Base-by-base conservation (phyloP, 1,284 basidiomycete species). In the Puccinia brachypodii region DNA sequence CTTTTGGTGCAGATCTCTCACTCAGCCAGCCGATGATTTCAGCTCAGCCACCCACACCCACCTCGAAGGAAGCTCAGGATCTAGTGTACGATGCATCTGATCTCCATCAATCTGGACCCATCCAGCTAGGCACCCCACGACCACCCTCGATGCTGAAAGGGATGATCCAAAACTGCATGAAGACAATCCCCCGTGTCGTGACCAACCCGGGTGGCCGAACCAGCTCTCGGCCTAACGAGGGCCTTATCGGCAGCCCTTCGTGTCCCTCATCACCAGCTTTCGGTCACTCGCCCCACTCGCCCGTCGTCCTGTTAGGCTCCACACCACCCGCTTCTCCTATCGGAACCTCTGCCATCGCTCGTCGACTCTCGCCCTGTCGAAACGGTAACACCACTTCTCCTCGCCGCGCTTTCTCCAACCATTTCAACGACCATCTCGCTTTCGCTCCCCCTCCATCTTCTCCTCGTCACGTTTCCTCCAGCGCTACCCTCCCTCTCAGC, bases 111-210 rank as follows among this genome's bases (percentile, higher is more conserved):
- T 16, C 31, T 8, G 62, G 62, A 1, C 19, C 62, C 3, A 64
- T 64, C 62, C 62, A 64, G n/a, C 62, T 64, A 36, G 14, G 16
- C 36, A 31, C 36, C 14, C 62, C 62, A 3, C 62, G 62, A 4
- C 62, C 62, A 19, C 62, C 62, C 3, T 64, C 62, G 62, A 64
- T 64, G 62, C 62, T 64, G 31, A 64, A 64, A 11, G 62, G 62
- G 2, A 64, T 64, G 33, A 64, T 64, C 28, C 62, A 64, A n/a
- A 64, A 64, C 62, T 71, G 47, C 42, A 47, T 71, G 40, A 71
- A 71, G 47, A 31, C 68, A 4, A 31, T 71, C 13, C 47, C 47
- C 16, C 42, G 47, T 14, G 42, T 47, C 33, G 42, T 44, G 7
- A 22, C 16, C 14, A 42, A 71, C 7, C 2, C 38, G 31, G 62